Percentiles rank a stretch among this genome's conserved stretches.
Evolutionary conservation across 306 rosid species (phyloP).

Genomic region (Delonix regia): DNA sequence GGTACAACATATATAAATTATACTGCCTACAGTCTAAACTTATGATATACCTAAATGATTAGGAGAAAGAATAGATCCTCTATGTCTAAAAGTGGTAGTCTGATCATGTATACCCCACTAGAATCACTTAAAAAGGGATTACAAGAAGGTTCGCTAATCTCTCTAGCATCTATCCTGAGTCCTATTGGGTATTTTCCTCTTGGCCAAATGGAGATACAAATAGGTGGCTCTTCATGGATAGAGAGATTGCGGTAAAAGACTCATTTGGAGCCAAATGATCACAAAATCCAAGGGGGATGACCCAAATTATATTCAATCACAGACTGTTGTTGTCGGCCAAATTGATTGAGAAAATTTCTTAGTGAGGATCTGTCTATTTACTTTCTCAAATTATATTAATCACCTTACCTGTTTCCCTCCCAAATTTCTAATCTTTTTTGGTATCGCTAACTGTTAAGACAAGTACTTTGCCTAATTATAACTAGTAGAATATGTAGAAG

Average conservation of each 20-base stretch:
- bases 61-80: conserved; percentile 52
- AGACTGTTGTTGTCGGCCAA: conserved; percentile 46
- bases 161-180: conserved; percentile 33
- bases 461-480: neutral
- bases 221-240: conserved; percentile 50
- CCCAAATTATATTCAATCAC: conserved; percentile 40
- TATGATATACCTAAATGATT: conserved; percentile 47
- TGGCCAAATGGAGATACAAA: conserved; percentile 31
- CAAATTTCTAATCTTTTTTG: neutral
- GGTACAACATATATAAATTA: neutral
- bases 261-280: conserved; percentile 23
- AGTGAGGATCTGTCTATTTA: neutral
- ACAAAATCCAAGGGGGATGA: conserved; percentile 35
- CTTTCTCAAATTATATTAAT: neutral
- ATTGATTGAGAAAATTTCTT: conserved; percentile 17
- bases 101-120: conserved; percentile 48
- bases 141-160: conserved; percentile 32
- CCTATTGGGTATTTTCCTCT: conserved; percentile 22
- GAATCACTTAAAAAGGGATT: conserved; percentile 41
- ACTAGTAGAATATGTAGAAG: neutral
- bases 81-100: conserved; percentile 42
- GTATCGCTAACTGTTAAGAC: neutral
- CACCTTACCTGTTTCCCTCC: neutral
- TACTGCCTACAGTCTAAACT: conserved; percentile 20
- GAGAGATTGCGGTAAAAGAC: conserved; percentile 38